Base-by-base conservation (phyloP, 2,329 filamentous ascomycete species). In the Leptodontidium sp. region DNA sequence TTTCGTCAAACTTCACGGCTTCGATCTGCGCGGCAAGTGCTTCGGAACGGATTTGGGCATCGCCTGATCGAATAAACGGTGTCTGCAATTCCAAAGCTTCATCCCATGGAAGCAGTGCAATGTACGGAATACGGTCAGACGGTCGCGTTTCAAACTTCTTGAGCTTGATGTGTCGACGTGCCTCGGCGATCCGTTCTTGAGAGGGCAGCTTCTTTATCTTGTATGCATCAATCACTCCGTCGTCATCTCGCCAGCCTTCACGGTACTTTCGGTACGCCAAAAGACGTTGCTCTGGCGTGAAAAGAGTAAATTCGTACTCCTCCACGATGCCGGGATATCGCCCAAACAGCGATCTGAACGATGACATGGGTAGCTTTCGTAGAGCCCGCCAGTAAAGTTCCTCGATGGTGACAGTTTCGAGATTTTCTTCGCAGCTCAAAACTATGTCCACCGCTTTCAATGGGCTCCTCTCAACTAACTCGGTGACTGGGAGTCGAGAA, bases 231-330 rank as follows among this genome's bases (percentile, higher is more conserved):
- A 69, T 35, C 14, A 49, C 49, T 17, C 67, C 69, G 38, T 66
- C 21, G 2, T 63, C 29, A 15, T 64, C 40, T 12, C 67, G 32
- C 69, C 69, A 69, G 1, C 64, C 67, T 2, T 65, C 9, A 7
- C 43, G 26, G n/a, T 59, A 38, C 45, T 62, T 26, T 5, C 61
- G 24, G 21, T 69, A 71, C 0, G 57, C 50, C 7, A 57, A 35
- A 17, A 59, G 17, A 11, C 58, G 61, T 38, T 68, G 69, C 55
- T 67, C 86, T 80, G 88, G 85, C 70, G 86, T 87, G 1, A 86
- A 81, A 65, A 87, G 85, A 0, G 84, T 84, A 17, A 88, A 79
- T 67, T 78, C 73, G 24, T 80, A 80, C 26, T 80, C 73, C 47
- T 81, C 74, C 47, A 87, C 85, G 8, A 65, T 65, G 9, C 17